A percentile compares a stretch with the other conserved stretches of the same genome.
Evolutionary conservation across 2,329 filamentous ascomycete species (phyloP).

Genomic region (Alternaria longipes): DNA sequence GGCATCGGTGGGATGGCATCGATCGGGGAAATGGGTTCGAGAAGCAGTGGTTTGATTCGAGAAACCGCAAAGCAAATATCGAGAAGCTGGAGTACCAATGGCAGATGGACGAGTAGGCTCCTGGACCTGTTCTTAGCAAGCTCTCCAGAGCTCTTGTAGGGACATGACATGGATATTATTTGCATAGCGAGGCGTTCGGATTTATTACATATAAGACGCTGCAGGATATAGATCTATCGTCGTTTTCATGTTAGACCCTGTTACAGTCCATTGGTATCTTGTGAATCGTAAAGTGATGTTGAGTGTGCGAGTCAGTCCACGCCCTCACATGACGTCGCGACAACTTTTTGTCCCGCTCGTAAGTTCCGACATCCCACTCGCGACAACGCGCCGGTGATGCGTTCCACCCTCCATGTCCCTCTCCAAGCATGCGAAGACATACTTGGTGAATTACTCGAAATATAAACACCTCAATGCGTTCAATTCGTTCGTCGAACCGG

Average conservation of each 20-base stretch:
- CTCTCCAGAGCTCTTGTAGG: neutral
- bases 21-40: conserved; percentile 95
- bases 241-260: too few relatives aligned
- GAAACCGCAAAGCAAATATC: conserved; percentile 79
- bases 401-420: conserved; percentile 50
- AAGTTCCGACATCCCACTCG: conserved; percentile 10
- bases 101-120: conserved; percentile 85
- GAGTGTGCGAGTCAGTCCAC: conserved; percentile 9
- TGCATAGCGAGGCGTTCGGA: conserved; percentile 22
- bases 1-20: conserved; percentile 96
- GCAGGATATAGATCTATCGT: neutral
- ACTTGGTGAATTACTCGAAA: conserved; percentile 46
- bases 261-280: neutral
- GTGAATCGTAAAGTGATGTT: neutral
- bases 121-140: too few relatives aligned
- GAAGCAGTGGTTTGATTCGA: conserved; percentile 86
- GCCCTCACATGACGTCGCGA: conserved; percentile 27
- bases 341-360: conserved; percentile 20
- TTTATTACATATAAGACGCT: neutral
- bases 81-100: conserved; percentile 88
- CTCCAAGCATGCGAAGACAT: conserved; percentile 48
- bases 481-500: conserved; percentile 36
- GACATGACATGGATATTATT: conserved; percentile 1
- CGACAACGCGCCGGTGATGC: conserved; percentile 35
- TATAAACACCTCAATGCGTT: conserved; percentile 52